A percentile compares a stretch with the other conserved stretches of the same genome.
These are phyloP conservation scores for Lipomyces yamadae DNA, from an alignment of 805 yeast genomes.

Conservation along the genomic window DNA sequence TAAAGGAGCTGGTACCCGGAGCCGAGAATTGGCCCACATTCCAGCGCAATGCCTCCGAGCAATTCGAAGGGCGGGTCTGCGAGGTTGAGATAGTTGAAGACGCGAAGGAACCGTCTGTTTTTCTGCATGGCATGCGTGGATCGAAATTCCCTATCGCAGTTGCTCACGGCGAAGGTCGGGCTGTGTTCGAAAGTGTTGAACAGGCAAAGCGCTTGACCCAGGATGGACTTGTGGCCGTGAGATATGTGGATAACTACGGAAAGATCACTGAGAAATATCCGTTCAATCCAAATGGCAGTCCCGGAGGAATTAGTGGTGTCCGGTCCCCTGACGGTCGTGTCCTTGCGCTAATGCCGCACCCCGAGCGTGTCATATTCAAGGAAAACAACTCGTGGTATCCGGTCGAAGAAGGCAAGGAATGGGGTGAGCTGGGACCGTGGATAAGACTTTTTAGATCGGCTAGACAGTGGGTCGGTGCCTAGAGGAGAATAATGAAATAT, in stretches of 20 bases:
- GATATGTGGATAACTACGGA: constrained; percentile 92
- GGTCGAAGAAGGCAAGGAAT: constrained; percentile 54
- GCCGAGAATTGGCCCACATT: constrained; percentile 95
- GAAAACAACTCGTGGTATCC: constrained; percentile 95
- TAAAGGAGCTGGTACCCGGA: constrained; percentile 88
- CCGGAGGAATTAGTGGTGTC: constrained; percentile 90
- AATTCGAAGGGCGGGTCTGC: constrained; percentile 92
- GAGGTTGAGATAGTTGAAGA: constrained; percentile 79
- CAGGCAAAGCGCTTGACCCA: constrained; percentile 56
- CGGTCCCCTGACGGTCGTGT: constrained; percentile 91
- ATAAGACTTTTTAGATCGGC: constrained; percentile 89
- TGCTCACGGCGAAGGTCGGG: constrained; percentile 98
- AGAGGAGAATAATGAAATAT: constrained; percentile 20
- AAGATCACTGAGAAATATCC: constrained; percentile 82
- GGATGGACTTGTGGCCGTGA: constrained; percentile 61
- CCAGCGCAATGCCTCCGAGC: constrained; percentile 89
- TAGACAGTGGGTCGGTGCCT: constrained; percentile 77
- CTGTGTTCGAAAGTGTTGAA: constrained; percentile 60
- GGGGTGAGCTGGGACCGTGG: constrained; percentile 96
- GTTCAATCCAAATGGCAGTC: constrained; percentile 95
- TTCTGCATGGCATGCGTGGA: constrained; percentile 90
- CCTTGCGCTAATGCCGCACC: constrained; percentile 98
- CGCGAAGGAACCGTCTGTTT: constrained; percentile 57
- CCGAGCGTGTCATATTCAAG: constrained; percentile 88
- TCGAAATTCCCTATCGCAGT: constrained; percentile 94